Evolutionary conservation across 2,329 filamentous ascomycete genomes (phyloP), one percentile per base, ranked within the genome.

Genomic region (Fusarium sp.): DNA sequence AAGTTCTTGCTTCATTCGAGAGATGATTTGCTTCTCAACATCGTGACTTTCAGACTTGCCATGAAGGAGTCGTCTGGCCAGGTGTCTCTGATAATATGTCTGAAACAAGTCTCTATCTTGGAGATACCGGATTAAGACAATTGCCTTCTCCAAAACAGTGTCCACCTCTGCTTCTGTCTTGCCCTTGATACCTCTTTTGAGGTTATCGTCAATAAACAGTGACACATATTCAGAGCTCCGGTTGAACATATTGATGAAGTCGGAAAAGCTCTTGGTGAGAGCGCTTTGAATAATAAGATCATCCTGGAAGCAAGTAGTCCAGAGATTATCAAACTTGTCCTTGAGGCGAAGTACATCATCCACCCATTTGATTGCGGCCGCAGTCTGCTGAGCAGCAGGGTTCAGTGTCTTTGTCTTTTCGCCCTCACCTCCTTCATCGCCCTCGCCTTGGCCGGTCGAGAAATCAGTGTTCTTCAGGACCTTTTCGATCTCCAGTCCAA

Each of bases 41-140:
- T 98, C 95, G 70, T 93, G 91, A 77, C 93, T 97, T 72, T 97
- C 91, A 0, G 94, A 95, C 75, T 96, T 97, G 77, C 91, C 93
- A 81, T 96, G 93, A 20, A 99, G 84, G 44, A 99, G 83, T 54
- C 96, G 90, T 64, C 93, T 91, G 46, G 93, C 95, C 25, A 99
- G 86, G 81, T 99, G 96, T 78, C 97, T 97, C 84, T 98, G 97
- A 84, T 99, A 98, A 80, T 99, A 99, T 7, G 92, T 90, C 82
- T 99, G 95, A 76, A 99, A 98, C 72, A 97, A 86, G 78, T 99
- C 96, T 81, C 95, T 96, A 76, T 98, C 95, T 58, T 91, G 89
- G 40, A 99, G 88, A 74, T 97, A 98, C 47, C 94, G 90, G 55
- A 99, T 87, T 9, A 99, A 84, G 0, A 91, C 89, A 65, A 97